Conservation (phyloP, 306 rosid species). For the Vicia sativa region DNA sequence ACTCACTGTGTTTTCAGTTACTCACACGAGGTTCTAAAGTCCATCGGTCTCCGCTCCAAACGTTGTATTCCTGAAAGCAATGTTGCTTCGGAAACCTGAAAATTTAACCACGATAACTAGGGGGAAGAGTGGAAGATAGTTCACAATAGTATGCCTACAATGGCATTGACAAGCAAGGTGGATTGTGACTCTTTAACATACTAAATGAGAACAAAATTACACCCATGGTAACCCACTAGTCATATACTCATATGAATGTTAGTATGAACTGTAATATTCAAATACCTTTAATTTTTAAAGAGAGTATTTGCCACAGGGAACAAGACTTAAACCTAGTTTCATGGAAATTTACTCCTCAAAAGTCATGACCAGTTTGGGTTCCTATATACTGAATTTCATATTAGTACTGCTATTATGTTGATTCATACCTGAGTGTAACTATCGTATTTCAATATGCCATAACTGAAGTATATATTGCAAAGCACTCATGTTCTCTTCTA, state of each 20-base stretch:
- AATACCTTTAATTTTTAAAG: conserved; percentile 5
- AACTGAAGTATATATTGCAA: no score
- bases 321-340: conserved; percentile 14
- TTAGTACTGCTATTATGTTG: conserved; percentile 12
- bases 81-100: conserved; percentile 96
- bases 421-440: conserved; percentile 9
- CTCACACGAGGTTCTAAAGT: conserved; percentile 99
- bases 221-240: background rate
- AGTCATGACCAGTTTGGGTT: conserved; percentile 23
- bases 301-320: conserved; percentile 22
- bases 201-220: conserved; percentile 13
- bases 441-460: conserved; percentile 27
- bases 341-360: conserved; percentile 20
- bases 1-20: conserved; percentile 82
- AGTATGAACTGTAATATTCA: conserved; percentile 13
- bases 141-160: conserved; percentile 17
- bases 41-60: conserved; percentile 69
- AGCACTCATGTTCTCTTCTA: no score
- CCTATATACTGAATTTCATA: conserved; percentile 12
- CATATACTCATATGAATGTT: conserved; percentile 4
- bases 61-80: conserved; percentile 87
- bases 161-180: conserved; percentile 28
- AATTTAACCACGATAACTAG: conserved; percentile 37
- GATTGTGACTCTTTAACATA: conserved; percentile 11
- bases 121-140: conserved; percentile 15